phyloP scores from a whole-genome alignment of 345 rosid genomes.

The Leavenworthia alabamica region DNA sequence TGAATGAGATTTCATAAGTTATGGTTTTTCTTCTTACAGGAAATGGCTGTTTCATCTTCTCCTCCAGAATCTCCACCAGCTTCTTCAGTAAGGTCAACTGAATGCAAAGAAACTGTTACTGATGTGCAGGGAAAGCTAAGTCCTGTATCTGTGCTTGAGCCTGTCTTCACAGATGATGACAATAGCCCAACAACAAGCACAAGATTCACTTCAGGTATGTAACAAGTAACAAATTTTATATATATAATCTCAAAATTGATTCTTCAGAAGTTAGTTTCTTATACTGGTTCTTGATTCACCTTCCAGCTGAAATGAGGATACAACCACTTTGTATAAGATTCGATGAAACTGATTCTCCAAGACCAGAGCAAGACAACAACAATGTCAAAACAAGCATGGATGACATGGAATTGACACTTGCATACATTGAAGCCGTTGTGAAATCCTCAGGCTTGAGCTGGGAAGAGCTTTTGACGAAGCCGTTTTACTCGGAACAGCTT shows the following conservation, averaged over 20 bases:
- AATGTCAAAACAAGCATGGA: slow-evolving; percentile 38
- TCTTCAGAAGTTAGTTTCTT: slow-evolving; percentile 17
- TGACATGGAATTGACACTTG: slow-evolving; percentile 37
- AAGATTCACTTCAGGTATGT: slow-evolving; percentile 52
- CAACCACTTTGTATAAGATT: slow-evolving; percentile 52
- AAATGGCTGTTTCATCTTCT: slow-evolving; percentile 41
- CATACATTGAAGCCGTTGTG: slow-evolving; percentile 51
- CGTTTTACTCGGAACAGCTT: slow-evolving; percentile 52
- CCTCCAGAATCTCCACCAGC: slow-evolving; percentile 28
- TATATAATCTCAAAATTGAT: slow-evolving; percentile 4
- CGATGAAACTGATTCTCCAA: slow-evolving; percentile 59
- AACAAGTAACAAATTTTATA: neutral
- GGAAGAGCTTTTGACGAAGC: slow-evolving; percentile 58
- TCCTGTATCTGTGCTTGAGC: slow-evolving; percentile 43
- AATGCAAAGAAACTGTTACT: slow-evolving; percentile 37
- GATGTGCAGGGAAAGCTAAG: slow-evolving; percentile 12
- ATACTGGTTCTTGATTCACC: slow-evolving; percentile 27
- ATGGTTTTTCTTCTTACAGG: slow-evolving; percentile 38
- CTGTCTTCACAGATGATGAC: slow-evolving; percentile 55
- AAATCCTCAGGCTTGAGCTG: slow-evolving; percentile 51
- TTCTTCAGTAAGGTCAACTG: slow-evolving; percentile 35
- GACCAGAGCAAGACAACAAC: slow-evolving; percentile 26
- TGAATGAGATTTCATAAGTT: neutral
- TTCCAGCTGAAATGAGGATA: slow-evolving; percentile 50
- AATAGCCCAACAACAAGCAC: slow-evolving; percentile 55